A percentile compares a stretch with the other conserved stretches of the same genome.
These are phyloP conservation scores for Lachancea fermentati DNA, from an alignment of 805 yeast species.

Conservation along the genomic window DNA sequence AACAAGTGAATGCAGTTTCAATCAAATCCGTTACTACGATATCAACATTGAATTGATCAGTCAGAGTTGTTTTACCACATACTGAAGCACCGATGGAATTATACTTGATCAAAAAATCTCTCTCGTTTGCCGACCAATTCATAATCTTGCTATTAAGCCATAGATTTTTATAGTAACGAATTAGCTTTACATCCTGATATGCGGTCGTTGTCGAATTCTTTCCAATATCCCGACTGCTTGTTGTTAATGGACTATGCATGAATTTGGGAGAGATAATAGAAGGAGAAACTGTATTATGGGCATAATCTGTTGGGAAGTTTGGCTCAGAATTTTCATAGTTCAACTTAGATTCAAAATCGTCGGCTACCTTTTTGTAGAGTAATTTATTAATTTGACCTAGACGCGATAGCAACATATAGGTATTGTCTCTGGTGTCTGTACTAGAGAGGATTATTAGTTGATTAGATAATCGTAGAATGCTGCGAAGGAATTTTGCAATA, in stretches of 20 bases:
- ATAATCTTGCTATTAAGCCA: constrained; percentile 36
- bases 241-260: constrained; percentile 24
- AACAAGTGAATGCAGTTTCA: constrained; percentile 38
- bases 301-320: constrained; percentile 8
- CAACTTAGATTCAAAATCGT: constrained; percentile 20
- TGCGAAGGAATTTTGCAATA: constrained; percentile 25
- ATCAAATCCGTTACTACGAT: constrained; percentile 25
- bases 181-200: constrained; percentile 26
- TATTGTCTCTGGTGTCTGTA: constrained; percentile 13
- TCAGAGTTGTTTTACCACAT: constrained; percentile 24
- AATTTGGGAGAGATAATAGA: constrained; percentile 29
- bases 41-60: constrained; percentile 18
- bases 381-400: constrained; percentile 24
- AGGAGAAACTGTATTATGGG: constrained; percentile 17
- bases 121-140: constrained; percentile 32
- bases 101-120: constrained; percentile 30
- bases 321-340: constrained; percentile 16
- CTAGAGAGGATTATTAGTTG: constrained; percentile 14
- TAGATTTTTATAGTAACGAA: constrained; percentile 32
- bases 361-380: constrained; percentile 19
- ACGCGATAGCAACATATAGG: constrained; percentile 14
- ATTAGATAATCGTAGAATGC: constrained; percentile 13
- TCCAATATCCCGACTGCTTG: constrained; percentile 11
- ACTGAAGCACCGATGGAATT: constrained; percentile 31
- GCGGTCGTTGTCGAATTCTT: constrained; percentile 11